Conservation (phyloP, 768 basidiomycete genomes). For the Boletus tomentosulus region DNA sequence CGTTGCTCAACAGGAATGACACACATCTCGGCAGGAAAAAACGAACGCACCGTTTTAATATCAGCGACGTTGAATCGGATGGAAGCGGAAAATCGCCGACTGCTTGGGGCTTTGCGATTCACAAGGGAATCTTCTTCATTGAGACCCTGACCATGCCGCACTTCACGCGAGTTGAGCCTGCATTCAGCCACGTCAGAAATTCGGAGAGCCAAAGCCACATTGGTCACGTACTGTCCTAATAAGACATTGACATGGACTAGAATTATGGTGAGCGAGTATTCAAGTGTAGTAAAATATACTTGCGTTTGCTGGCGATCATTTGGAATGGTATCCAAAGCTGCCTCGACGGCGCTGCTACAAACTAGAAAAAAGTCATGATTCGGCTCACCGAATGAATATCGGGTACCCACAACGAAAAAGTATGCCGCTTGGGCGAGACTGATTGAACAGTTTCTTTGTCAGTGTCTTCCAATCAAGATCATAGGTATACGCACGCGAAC, state of each 20-base stretch:
- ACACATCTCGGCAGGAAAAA: too few species aligned
- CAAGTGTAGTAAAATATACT: not conserved
- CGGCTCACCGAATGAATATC: not conserved
- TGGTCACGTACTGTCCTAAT: constrained; percentile 20
- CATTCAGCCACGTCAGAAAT: not conserved
- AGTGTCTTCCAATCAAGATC: not conserved
- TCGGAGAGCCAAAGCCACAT: not conserved
- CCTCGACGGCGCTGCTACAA: constrained; percentile 19
- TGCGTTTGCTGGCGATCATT: constrained; percentile 25
- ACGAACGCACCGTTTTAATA: constrained; percentile 16
- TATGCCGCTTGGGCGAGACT: constrained; percentile 19
- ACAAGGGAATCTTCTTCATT: constrained; percentile 22
- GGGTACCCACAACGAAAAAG: constrained; percentile 17
- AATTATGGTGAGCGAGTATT: not conserved
- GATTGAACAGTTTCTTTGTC: not conserved
- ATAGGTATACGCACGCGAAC: constrained; percentile 19
- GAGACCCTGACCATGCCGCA: constrained; percentile 16
- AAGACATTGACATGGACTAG: constrained; percentile 30
- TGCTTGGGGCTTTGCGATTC: not conserved
- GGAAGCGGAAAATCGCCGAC: not conserved
- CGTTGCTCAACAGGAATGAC: not conserved
- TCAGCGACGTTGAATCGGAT: constrained; percentile 12
- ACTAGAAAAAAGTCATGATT: constrained; percentile 12
- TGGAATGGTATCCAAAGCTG: constrained; percentile 26
- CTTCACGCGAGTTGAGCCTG: constrained; percentile 26